Conservation (phyloP, 169 alveolate species). For the Plasmodium gallinaceum region DNA sequence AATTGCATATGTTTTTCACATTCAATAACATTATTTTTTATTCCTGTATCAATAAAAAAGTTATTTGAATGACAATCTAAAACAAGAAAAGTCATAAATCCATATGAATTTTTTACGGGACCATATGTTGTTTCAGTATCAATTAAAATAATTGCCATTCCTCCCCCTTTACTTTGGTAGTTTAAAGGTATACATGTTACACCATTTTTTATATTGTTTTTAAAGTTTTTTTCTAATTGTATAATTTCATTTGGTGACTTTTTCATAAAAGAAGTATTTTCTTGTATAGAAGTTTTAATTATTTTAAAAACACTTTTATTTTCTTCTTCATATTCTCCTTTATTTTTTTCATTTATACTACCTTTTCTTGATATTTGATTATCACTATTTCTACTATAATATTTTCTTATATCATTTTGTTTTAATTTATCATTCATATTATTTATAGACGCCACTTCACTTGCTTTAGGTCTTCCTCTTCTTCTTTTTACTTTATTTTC, state of each 20-base stretch:
- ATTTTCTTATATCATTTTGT: constrained; percentile 71
- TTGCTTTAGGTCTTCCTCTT: constrained; percentile 73
- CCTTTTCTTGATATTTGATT: constrained; percentile 30
- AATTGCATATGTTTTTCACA: constrained; percentile 78
- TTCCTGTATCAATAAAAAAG: constrained; percentile 76
- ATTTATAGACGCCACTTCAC: constrained; percentile 54
- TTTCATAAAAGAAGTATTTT: constrained; percentile 60
- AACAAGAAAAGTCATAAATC: constrained; percentile 78
- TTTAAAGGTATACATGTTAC: constrained; percentile 78
- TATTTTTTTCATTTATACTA: constrained; percentile 32
- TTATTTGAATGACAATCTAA: constrained; percentile 71
- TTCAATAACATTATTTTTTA: constrained; percentile 67
- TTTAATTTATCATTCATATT: constrained; percentile 35
- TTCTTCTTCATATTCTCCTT: constrained; percentile 40
- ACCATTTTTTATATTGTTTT: constrained; percentile 74
- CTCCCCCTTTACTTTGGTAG: constrained; percentile 77
- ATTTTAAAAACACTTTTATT: constrained; percentile 58
- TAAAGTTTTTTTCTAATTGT: constrained; percentile 68
- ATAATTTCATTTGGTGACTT: constrained; percentile 69
- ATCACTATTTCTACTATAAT: constrained; percentile 62
- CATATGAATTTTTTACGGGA: constrained; percentile 71
- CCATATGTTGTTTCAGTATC: constrained; percentile 73
- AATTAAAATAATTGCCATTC: constrained; percentile 76
- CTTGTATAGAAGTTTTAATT: constrained; percentile 53
- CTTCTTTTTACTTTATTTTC: constrained; percentile 71